These are phyloP conservation scores for Debaryomyces sp. DNA, from an alignment of 1,139 yeast genomes.

Conservation along the genomic window DNA sequence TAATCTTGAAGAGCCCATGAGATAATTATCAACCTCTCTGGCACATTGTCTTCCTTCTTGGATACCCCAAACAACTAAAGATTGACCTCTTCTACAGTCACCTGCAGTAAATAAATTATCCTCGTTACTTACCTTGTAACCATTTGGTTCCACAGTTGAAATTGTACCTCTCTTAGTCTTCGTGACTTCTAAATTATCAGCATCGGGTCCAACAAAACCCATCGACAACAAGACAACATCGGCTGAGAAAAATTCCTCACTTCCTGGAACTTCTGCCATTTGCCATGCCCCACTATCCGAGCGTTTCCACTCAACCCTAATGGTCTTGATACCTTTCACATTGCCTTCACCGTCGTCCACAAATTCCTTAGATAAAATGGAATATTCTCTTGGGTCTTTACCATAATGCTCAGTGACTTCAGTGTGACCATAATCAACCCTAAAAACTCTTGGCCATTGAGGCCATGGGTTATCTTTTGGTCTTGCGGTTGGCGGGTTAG, in stretches of 20 bases:
- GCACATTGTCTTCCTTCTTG: conserved; percentile 99
- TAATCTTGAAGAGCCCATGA: conserved; percentile 78
- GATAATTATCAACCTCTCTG: conserved; percentile 79
- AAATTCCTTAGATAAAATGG: conserved; percentile 92
- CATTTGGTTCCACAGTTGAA: conserved; percentile 64
- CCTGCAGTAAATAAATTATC: conserved; percentile 91
- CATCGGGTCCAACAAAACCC: conserved; percentile 98
- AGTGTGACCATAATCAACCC: conserved; percentile 97
- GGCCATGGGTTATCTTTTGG: conserved; percentile 99
- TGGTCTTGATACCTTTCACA: conserved; percentile 91
- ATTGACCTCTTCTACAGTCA: conserved; percentile 98
- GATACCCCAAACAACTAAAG: conserved; percentile 98
- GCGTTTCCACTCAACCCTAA: conserved; percentile 97
- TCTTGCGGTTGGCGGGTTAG: conserved; percentile 85
- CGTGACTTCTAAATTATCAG: conserved; percentile 70
- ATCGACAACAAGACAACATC: conserved; percentile 91
- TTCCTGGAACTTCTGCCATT: conserved; percentile 96
- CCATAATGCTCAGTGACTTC: conserved; percentile 96
- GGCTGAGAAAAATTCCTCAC: conserved; percentile 93
- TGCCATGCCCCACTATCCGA: conserved; percentile 98
- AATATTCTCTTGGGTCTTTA: conserved; percentile 96
- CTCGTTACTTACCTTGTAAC: conserved; percentile 66
- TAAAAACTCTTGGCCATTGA: conserved; percentile 98
- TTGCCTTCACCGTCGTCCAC: conserved; percentile 94
- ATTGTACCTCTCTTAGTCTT: conserved; percentile 90